phyloP scores from a whole-genome alignment of 2,329 filamentous ascomycete genomes.

The Alternaria panax region DNA sequence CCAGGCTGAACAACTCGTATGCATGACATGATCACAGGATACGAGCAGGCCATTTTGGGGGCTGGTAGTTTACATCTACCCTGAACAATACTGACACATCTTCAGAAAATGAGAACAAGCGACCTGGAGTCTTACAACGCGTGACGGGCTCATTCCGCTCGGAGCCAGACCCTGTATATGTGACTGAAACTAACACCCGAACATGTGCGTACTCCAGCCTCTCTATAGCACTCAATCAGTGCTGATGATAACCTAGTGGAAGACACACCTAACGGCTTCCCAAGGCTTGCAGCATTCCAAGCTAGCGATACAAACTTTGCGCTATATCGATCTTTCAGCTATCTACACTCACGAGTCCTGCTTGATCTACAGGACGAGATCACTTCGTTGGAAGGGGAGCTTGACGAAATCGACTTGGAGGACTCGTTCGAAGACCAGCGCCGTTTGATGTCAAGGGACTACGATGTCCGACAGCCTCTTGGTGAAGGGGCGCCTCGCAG shows the following conservation, averaged over 20 bases:
- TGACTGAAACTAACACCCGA: conserved; percentile 45
- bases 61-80: neutral
- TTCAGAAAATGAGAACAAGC: conserved; percentile 32
- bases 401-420: conserved; percentile 46
- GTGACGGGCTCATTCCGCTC: conserved; percentile 42
- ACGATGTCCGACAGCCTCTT: conserved; percentile 29
- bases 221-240: neutral
- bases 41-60: neutral
- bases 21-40: neutral
- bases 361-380: conserved; percentile 51
- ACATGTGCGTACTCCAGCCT: conserved; percentile 33
- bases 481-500: conserved; percentile 27
- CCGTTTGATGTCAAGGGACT: conserved; percentile 36
- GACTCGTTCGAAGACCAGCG: conserved; percentile 34
- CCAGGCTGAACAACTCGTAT: neutral
- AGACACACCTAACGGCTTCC: conserved; percentile 50
- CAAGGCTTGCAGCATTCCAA: conserved; percentile 50
- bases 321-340: conserved; percentile 51
- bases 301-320: conserved; percentile 51
- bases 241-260: conserved; percentile 41
- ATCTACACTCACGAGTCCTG: conserved; percentile 51
- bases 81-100: conserved; percentile 18
- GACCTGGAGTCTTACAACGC: conserved; percentile 35
- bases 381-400: conserved; percentile 45
- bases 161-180: conserved; percentile 36